Percentiles rank a stretch among this genome's conserved stretches.
Evolutionary conservation across 371 early-diverging fungal genomes (phyloP).

Genomic region (Apophysomyces sp.): DNA sequence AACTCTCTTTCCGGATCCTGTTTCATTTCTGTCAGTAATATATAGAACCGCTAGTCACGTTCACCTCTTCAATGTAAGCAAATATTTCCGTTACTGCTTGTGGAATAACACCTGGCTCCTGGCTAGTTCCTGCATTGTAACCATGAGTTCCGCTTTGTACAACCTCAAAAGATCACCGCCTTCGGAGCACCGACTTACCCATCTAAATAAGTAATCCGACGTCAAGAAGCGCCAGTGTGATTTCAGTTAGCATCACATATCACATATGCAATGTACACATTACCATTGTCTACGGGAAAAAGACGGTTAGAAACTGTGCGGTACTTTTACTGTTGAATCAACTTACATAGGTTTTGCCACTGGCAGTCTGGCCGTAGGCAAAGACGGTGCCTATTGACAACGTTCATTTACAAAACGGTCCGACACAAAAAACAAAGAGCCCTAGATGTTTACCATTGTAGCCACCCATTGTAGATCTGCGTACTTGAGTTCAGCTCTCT

Average conservation of each 20-base stretch:
- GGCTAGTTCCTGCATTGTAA: slow-evolving; percentile 40
- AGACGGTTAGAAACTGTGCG: not conserved
- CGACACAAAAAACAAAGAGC: not conserved
- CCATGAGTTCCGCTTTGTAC: not conserved
- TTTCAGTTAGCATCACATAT: not conserved
- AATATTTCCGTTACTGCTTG: slow-evolving; percentile 59
- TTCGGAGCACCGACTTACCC: slow-evolving; percentile 20
- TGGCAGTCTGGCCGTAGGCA: slow-evolving; percentile 97
- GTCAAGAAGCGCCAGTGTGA: not conserved
- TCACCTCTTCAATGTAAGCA: slow-evolving; percentile 48
- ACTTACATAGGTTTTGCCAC: slow-evolving; percentile 90
- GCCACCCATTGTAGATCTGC: slow-evolving; percentile 13
- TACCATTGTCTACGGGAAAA: slow-evolving; percentile 7
- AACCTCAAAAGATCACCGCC: not conserved
- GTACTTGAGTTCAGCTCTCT: not conserved
- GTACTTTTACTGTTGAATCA: not conserved
- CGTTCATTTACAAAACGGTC: not conserved
- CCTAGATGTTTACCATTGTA: slow-evolving; percentile 14
- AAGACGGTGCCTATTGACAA: slow-evolving; percentile 70
- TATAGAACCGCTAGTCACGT: no score
- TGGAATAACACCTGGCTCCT: slow-evolving; percentile 61
- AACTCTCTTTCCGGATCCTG: slow-evolving; percentile 69
- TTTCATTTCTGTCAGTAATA: no score
- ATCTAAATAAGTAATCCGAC: slow-evolving; percentile 5
- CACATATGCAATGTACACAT: not conserved